Conservation (phyloP, 257 asterid species). For the Ilex asprella region DNA sequence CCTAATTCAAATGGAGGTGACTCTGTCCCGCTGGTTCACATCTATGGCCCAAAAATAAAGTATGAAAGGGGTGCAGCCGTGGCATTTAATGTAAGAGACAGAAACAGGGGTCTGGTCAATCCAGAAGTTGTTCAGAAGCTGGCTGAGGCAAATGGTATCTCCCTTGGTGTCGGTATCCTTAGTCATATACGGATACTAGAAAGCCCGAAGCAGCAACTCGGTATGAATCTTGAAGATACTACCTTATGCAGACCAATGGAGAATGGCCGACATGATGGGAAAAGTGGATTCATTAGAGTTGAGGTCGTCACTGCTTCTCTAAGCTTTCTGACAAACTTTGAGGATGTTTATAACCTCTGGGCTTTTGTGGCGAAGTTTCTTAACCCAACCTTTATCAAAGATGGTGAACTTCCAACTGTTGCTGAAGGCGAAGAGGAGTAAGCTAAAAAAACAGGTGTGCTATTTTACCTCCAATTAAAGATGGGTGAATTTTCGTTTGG, state of each 20-base stretch:
- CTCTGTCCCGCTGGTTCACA: slow-evolving; percentile 59
- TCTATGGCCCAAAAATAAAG: slow-evolving; percentile 91
- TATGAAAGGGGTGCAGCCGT: slow-evolving; percentile 95
- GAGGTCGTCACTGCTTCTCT: slow-evolving; percentile 98
- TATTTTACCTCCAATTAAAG: background rate
- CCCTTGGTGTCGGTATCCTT: slow-evolving; percentile 81
- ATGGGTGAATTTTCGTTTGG: background rate
- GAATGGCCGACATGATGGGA: slow-evolving; percentile 52
- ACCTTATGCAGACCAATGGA: slow-evolving; percentile 94
- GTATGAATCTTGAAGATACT: slow-evolving; percentile 57
- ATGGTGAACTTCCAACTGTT: slow-evolving; percentile 66
- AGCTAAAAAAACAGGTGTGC: slow-evolving; percentile 5
- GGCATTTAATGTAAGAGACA: slow-evolving; percentile 80
- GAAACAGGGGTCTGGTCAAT: slow-evolving; percentile 61
- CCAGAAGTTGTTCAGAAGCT: slow-evolving; percentile 85
- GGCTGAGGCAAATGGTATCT: slow-evolving; percentile 68
- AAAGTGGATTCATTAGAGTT: slow-evolving; percentile 78
- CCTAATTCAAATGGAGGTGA: slow-evolving; percentile 43
- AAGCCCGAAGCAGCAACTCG: slow-evolving; percentile 48
- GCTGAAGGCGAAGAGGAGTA: slow-evolving; percentile 60
- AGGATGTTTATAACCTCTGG: slow-evolving; percentile 95
- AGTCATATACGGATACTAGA: slow-evolving; percentile 77
- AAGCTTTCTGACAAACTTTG: slow-evolving; percentile 78
- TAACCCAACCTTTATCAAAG: slow-evolving; percentile 69
- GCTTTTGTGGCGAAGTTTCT: slow-evolving; percentile 91